Evolutionary conservation across 306 rosid genomes (phyloP).

Genomic region (Abrus precatorius): DNA sequence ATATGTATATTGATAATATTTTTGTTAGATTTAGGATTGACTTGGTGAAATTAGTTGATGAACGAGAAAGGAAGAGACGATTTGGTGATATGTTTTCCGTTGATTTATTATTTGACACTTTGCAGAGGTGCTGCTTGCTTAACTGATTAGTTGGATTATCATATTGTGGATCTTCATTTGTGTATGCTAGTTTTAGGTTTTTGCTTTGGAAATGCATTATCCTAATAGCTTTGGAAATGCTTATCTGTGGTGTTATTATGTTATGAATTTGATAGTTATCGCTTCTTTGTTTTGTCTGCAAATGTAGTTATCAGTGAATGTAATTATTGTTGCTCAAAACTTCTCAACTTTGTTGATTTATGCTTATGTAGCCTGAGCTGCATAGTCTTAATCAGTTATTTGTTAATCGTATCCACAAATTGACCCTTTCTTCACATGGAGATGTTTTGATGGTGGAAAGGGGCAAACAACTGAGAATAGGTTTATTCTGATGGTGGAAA

Average conservation of each 20-base stretch:
- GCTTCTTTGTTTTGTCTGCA: not conserved
- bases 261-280: not conserved
- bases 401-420: conserved; percentile 3
- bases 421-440: conserved; percentile 10
- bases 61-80: not conserved
- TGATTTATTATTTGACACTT: not conserved
- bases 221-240: not conserved
- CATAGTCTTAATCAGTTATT: conserved; percentile 17
- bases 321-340: conserved; percentile 5
- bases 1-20: not conserved
- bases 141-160: conserved; percentile 25
- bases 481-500: not conserved
- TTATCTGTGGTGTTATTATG: not conserved
- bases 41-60: conserved; percentile 14
- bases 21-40: conserved; percentile 20
- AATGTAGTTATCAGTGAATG: not conserved
- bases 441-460: conserved; percentile 19
- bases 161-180: conserved; percentile 16
- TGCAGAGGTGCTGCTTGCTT: not conserved
- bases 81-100: conserved; percentile 1
- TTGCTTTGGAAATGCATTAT: not conserved
- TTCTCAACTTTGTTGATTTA: not conserved
- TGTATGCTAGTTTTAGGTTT: not conserved
- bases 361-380: conserved; percentile 7
- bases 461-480: not conserved